Percentiles rank a stretch among this genome's conserved stretches.
Evolutionary conservation across 2,329 filamentous ascomycete genomes (phyloP).

Genomic region (Didymella lethalis): DNA sequence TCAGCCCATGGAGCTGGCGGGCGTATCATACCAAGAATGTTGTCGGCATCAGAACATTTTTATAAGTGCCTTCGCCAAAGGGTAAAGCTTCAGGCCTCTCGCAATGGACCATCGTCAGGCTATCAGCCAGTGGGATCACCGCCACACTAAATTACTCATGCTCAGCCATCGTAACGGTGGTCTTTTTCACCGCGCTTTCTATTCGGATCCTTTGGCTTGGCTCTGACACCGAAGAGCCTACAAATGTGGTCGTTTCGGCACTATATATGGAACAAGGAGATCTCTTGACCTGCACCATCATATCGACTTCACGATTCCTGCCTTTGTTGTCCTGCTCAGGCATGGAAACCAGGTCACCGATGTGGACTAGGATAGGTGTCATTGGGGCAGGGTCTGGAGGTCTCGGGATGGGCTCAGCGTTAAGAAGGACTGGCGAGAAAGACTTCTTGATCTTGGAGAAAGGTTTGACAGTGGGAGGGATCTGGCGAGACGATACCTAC

Average conservation of each 20-base stretch:
- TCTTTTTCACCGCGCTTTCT: neutral
- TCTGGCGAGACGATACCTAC: slow-evolving; percentile 49
- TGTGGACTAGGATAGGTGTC: neutral
- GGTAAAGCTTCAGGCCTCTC: neutral
- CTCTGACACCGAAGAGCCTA: neutral
- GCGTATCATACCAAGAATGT: neutral
- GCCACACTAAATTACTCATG: neutral
- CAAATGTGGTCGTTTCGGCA: neutral
- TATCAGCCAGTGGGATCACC: neutral
- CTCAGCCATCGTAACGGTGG: neutral
- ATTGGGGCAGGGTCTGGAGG: slow-evolving; percentile 6
- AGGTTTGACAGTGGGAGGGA: slow-evolving; percentile 38
- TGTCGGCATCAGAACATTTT: neutral
- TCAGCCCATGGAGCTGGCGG: neutral
- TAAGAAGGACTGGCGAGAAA: slow-evolving; percentile 3
- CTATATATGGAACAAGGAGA: no score
- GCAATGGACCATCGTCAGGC: neutral
- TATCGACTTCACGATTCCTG: no score
- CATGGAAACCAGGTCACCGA: neutral
- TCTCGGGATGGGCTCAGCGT: neutral
- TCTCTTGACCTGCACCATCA: no score
- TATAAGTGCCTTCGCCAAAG: no score
- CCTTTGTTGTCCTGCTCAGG: no score
- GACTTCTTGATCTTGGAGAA: slow-evolving; percentile 8
- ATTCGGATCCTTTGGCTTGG: neutral